Conservation (phyloP, 139 green algal genomes). For the Coelastrella sp. region DNA sequence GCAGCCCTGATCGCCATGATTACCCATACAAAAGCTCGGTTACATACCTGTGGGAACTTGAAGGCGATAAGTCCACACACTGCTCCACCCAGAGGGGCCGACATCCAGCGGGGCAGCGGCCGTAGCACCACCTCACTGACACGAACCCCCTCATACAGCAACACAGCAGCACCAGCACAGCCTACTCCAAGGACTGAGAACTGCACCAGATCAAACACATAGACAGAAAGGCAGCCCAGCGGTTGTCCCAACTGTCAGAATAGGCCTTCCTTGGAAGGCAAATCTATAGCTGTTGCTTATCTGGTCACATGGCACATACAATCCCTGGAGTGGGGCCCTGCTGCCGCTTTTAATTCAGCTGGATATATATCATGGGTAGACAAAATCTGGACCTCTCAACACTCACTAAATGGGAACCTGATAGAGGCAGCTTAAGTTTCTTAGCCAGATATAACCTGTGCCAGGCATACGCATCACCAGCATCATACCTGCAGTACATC, state of each 20-base stretch:
- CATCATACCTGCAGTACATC: slow-evolving; percentile 61
- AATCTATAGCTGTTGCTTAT: too few relatives aligned
- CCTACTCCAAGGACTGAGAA: slow-evolving; percentile 65
- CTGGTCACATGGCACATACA: too few relatives aligned
- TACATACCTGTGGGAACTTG: slow-evolving; percentile 61
- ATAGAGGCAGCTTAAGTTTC: too few relatives aligned
- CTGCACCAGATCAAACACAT: slow-evolving; percentile 45
- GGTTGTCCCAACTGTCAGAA: too few relatives aligned
- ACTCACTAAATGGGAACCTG: too few relatives aligned
- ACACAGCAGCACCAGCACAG: slow-evolving; percentile 61
- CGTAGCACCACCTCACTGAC: slow-evolving; percentile 75
- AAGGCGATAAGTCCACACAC: slow-evolving; percentile 65
- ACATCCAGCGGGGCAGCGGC: slow-evolving; percentile 62
- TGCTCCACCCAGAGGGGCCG: slow-evolving; percentile 56
- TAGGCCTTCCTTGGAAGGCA: too few relatives aligned
- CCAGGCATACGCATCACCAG: neutral
- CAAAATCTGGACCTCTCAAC: too few relatives aligned
- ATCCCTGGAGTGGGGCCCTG: too few relatives aligned
- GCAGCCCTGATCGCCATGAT: too few relatives aligned
- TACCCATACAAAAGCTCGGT: too few relatives aligned
- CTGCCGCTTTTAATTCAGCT: too few relatives aligned
- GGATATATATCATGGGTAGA: too few relatives aligned
- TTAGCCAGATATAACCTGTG: neutral
- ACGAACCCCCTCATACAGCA: slow-evolving; percentile 72
- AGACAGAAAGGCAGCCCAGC: neutral